Evolutionary conservation across 441 rosid genomes (phyloP).

Genomic region (Pelargonium myrrhifolium): DNA sequence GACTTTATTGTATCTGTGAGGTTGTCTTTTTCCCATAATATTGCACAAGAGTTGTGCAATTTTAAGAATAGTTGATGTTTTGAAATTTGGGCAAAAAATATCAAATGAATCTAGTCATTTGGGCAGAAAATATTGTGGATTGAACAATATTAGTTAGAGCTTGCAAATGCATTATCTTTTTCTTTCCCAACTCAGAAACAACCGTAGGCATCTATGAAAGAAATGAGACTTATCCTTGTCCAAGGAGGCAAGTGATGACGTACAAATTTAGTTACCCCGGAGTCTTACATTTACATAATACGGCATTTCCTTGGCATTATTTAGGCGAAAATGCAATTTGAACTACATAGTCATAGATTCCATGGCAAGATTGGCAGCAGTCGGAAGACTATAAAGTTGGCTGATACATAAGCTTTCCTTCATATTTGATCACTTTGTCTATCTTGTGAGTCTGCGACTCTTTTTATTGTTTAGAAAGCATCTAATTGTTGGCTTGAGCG

Average conservation of each 20-base stretch:
- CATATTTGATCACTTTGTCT: too few species aligned
- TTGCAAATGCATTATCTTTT: not conserved
- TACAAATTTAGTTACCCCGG: not conserved
- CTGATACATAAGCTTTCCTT: too few species aligned
- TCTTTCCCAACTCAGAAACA: too few species aligned
- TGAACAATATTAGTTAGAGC: not conserved
- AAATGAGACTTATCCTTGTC: too few species aligned
- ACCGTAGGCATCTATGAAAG: too few species aligned
- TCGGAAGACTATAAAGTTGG: too few species aligned
- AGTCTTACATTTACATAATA: not conserved
- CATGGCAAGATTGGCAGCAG: too few species aligned
- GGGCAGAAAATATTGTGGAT: not conserved
- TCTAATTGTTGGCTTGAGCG: too few species aligned
- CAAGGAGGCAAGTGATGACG: not conserved
- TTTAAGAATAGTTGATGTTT: not conserved
- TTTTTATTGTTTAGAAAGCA: too few species aligned
- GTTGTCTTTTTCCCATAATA: not conserved
- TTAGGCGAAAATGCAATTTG: too few species aligned
- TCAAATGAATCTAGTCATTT: not conserved
- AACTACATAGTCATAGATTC: too few species aligned
- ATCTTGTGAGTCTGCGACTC: too few species aligned
- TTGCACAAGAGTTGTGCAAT: not conserved
- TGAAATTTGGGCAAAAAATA: not conserved
- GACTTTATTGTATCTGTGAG: not conserved
- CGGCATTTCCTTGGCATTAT: not conserved